phyloP scores from a whole-genome alignment of 1,284 basidiomycete genomes.

The Papiliotrema flavescens region DNA sequence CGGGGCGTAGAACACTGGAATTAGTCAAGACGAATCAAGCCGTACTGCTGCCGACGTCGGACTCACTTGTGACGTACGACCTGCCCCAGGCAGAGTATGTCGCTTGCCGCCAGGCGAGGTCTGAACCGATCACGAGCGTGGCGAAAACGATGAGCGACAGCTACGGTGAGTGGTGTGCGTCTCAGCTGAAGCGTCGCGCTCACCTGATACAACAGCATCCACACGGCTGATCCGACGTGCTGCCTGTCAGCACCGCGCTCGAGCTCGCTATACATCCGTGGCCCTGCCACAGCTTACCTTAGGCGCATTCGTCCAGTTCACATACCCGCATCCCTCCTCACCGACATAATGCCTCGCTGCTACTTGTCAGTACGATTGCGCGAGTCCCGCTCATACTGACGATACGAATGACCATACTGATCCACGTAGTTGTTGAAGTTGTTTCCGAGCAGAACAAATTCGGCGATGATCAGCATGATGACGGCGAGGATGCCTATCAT shows the following conservation, averaged over 20 bases:
- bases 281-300: constrained; percentile 8
- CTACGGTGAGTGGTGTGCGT: background rate
- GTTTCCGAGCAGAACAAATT: constrained; percentile 20
- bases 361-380: constrained; percentile 1
- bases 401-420: constrained; percentile 19
- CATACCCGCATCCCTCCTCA: constrained; percentile 21
- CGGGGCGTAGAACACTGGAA: constrained; percentile 17
- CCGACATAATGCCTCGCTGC: constrained; percentile 19
- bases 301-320: constrained; percentile 25
- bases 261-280: background rate
- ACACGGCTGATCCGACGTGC: constrained; percentile 18
- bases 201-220: constrained; percentile 18
- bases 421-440: constrained; percentile 18
- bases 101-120: constrained; percentile 18
- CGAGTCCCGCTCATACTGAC: constrained; percentile 8
- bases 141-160: constrained; percentile 20
- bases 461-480: constrained; percentile 16
- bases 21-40: background rate
- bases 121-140: constrained; percentile 21
- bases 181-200: background rate
- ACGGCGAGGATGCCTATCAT: constrained; percentile 1
- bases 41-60: background rate
- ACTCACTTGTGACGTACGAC: constrained; percentile 9
- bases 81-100: constrained; percentile 12
- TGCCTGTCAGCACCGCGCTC: background rate